Evolutionary conservation across 2,329 filamentous ascomycete genomes (phyloP).

Genomic region (Neocucurbitaria cava): DNA sequence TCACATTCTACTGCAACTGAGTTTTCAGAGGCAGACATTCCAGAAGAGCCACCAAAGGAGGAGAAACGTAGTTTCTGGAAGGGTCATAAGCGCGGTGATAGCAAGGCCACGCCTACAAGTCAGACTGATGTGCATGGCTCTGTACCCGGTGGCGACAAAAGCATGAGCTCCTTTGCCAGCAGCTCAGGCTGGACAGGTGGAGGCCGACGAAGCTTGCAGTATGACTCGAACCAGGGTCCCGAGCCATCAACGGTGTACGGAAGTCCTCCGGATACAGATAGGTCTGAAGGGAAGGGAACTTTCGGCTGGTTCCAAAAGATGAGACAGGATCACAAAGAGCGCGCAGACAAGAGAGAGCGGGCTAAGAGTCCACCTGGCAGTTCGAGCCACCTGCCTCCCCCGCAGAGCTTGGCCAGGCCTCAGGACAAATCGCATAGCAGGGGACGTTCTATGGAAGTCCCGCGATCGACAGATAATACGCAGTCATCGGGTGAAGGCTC

Average conservation of each 20-base stretch:
- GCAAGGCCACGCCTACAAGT: conserved; percentile 45
- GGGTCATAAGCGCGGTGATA: conserved; percentile 58
- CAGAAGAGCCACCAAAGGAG: conserved; percentile 63
- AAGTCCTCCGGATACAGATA: conserved; percentile 41
- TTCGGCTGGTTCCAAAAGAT: conserved; percentile 72
- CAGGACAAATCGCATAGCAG: conserved; percentile 21
- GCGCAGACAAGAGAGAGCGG: conserved; percentile 60
- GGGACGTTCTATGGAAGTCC: conserved; percentile 39
- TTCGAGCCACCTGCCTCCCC: conserved; percentile 25
- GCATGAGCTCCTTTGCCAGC: conserved; percentile 50
- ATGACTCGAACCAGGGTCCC: conserved; percentile 36
- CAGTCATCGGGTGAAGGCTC: conserved; percentile 18
- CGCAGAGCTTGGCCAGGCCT: conserved; percentile 29
- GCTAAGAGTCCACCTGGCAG: conserved; percentile 59
- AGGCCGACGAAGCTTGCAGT: conserved; percentile 42
- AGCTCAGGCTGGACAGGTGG: conserved; percentile 37
- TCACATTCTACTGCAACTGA: conserved; percentile 76
- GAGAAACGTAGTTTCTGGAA: conserved; percentile 76
- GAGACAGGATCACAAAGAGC: conserved; percentile 65
- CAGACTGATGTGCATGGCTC: conserved; percentile 46
- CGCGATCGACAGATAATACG: conserved; percentile 17
- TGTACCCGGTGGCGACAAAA: conserved; percentile 46
- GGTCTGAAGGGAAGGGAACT: conserved; percentile 63
- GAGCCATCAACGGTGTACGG: conserved; percentile 43
- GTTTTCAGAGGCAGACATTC: conserved; percentile 78